Conservation (phyloP, 768 basidiomycete species). For the Hericium alpestre region DNA sequence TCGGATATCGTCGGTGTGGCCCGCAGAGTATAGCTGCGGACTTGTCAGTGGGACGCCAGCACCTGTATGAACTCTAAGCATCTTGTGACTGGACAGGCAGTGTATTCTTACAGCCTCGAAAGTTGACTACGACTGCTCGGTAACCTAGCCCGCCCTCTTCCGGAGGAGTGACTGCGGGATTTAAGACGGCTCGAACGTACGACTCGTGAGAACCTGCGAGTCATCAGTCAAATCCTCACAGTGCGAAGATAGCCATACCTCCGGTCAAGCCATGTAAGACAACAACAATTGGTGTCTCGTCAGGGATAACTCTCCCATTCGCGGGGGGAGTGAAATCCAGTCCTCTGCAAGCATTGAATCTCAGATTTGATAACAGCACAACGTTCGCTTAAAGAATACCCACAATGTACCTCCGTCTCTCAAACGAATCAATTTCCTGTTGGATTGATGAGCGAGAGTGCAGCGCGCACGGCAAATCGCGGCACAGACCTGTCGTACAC, state of each 20-base stretch:
- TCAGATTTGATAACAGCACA: slow-evolving; percentile 16
- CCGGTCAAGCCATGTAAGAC: slow-evolving; percentile 41
- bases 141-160: slow-evolving; percentile 83
- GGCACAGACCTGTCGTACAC: slow-evolving; percentile 41
- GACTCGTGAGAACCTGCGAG: slow-evolving; percentile 72
- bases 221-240: slow-evolving; percentile 1
- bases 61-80: slow-evolving; percentile 34
- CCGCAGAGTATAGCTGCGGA: slow-evolving; percentile 78
- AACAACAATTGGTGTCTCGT: slow-evolving; percentile 42
- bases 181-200: slow-evolving; percentile 77
- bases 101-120: slow-evolving; percentile 66
- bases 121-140: slow-evolving; percentile 84
- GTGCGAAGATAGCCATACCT: slow-evolving; percentile 17
- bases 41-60: slow-evolving; percentile 79
- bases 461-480: not conserved
- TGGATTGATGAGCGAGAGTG: not conserved
- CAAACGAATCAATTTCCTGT: slow-evolving; percentile 38
- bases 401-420: slow-evolving; percentile 60
- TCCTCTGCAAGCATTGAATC: slow-evolving; percentile 24
- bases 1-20: slow-evolving; percentile 82
- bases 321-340: slow-evolving; percentile 49
- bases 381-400: slow-evolving; percentile 15
- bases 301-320: slow-evolving; percentile 17
- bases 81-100: not conserved
- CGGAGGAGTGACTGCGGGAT: slow-evolving; percentile 57